Evolutionary conservation across 345 rosid genomes (phyloP).

Genomic region (Syzygium aromaticum): DNA sequence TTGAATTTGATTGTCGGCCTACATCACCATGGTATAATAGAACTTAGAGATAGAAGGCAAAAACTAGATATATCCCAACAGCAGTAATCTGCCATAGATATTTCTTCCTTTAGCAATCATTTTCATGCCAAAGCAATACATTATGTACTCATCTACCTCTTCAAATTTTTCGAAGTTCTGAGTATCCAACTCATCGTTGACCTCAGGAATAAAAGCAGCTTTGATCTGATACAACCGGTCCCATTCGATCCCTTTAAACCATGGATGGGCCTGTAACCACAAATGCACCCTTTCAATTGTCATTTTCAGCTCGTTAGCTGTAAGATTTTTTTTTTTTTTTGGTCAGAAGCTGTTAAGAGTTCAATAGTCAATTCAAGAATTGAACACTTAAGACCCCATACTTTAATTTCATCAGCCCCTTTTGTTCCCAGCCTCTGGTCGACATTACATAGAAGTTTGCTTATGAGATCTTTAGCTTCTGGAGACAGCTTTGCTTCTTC

Average conservation of each 20-base stretch:
- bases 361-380: not conserved
- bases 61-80: not conserved
- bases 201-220: constrained; percentile 96
- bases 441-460: constrained; percentile 87
- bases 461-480: constrained; percentile 83
- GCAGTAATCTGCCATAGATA: not conserved
- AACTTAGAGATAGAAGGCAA: not conserved
- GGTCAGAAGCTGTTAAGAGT: not conserved
- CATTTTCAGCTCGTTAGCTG: not conserved
- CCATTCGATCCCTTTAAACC: constrained; percentile 86
- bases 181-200: constrained; percentile 93
- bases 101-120: not conserved
- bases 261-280: constrained; percentile 65
- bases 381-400: constrained; percentile 23
- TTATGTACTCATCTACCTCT: constrained; percentile 45
- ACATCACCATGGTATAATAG: constrained; percentile 10
- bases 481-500: constrained; percentile 92
- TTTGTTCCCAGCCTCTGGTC: constrained; percentile 89
- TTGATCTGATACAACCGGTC: constrained; percentile 75
- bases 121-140: not conserved
- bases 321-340: not conserved
- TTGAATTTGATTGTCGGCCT: constrained; percentile 59
- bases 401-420: constrained; percentile 92
- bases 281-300: not conserved
- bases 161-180: constrained; percentile 98